These are phyloP conservation scores for Nannochloris sp. DNA, from an alignment of 139 green algal species.

Conservation along the genomic window DNA sequence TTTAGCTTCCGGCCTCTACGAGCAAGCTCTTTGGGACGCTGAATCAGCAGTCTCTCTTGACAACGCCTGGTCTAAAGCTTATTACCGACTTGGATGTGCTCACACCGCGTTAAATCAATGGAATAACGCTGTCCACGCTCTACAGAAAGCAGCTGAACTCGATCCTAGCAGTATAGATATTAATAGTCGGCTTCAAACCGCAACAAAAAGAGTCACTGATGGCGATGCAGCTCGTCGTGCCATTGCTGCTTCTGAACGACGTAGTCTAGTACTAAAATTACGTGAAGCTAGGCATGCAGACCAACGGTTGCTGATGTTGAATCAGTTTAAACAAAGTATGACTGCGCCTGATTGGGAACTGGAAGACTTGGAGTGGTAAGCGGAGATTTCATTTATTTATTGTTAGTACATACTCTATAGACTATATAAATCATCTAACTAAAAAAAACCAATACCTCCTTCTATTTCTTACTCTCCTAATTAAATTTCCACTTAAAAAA, in stretches of 20 bases:
- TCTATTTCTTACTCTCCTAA: too few species aligned
- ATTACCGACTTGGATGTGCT: conserved; percentile 40
- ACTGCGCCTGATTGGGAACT: conserved; percentile 53
- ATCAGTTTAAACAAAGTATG: conserved; percentile 66
- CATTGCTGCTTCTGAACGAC: conserved; percentile 22
- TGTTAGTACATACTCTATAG: too few species aligned
- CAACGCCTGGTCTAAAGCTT: conserved; percentile 35
- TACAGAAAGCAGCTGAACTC: conserved; percentile 7
- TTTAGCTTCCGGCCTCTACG: conserved; percentile 16
- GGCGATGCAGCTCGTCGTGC: conserved; percentile 3
- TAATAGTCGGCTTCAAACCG: background rate
- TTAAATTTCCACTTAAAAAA: background rate
- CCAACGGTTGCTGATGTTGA: conserved; percentile 17
- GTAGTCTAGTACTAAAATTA: conserved; percentile 33
- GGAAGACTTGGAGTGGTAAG: conserved; percentile 64
- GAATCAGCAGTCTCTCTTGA: conserved; percentile 10
- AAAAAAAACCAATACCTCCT: too few species aligned
- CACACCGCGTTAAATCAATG: conserved; percentile 11
- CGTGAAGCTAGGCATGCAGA: conserved; percentile 29
- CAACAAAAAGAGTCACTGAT: conserved; percentile 3
- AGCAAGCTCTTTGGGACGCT: conserved; percentile 35
- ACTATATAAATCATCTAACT: too few species aligned
- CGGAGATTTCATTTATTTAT: background rate
- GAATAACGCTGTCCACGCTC: background rate
- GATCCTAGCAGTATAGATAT: conserved; percentile 19